These are phyloP conservation scores for Nemania sp. DNA, from an alignment of 2,329 filamentous ascomycete species.

Conservation along the genomic window DNA sequence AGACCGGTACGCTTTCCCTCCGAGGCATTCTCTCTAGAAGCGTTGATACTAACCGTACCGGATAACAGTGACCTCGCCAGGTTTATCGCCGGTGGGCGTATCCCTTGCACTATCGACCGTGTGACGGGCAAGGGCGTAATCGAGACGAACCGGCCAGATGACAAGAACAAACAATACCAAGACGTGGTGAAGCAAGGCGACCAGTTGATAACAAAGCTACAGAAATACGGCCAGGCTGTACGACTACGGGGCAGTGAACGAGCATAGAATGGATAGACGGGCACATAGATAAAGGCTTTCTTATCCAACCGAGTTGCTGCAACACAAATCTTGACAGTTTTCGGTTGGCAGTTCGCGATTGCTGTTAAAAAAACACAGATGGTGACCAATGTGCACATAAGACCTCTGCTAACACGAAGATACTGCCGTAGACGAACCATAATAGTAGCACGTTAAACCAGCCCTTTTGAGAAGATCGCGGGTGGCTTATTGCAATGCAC, in stretches of 20 bases:
- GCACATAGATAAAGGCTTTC: conserved; percentile 1
- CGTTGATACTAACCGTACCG: conserved; percentile 13
- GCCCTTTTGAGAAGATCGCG: no score
- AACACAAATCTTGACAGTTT: no score
- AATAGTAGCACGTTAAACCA: no score
- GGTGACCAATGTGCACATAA: no score
- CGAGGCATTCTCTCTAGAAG: not conserved
- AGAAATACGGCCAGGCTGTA: conserved; percentile 98
- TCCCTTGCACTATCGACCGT: conserved; percentile 96
- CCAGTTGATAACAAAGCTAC: conserved; percentile 96
- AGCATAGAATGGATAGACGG: conserved; percentile 55
- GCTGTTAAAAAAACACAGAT: no score
- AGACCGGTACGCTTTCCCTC: conserved; percentile 69
- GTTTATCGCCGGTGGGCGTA: conserved; percentile 92
- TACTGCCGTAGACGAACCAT: no score
- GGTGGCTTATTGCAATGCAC: no score
- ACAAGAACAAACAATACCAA: conserved; percentile 99
- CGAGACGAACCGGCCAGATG: conserved; percentile 95
- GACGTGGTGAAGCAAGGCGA: conserved; percentile 98
- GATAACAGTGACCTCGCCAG: conserved; percentile 80
- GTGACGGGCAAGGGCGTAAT: conserved; percentile 96
- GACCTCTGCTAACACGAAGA: no score
- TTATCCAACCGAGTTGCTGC: no score
- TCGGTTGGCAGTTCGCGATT: no score
- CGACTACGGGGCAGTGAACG: conserved; percentile 92